phyloP scores from a whole-genome alignment of 2,329 filamentous ascomycete species.

The Periconia sp. region DNA sequence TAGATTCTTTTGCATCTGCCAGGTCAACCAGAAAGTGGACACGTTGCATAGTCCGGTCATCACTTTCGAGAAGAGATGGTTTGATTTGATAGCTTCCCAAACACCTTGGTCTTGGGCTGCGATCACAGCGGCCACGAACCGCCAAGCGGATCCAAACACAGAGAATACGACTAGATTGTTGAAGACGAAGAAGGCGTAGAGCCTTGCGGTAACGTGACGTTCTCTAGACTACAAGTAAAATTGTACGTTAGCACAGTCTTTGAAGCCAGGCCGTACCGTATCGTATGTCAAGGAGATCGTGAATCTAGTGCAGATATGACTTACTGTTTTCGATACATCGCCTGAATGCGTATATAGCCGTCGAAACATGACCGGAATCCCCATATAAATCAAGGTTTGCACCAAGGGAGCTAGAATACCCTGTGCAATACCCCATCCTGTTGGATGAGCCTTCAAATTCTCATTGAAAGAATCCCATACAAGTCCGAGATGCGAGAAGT shows the following conservation, averaged over 20 bases:
- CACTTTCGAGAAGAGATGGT: slow-evolving; percentile 67
- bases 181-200: slow-evolving; percentile 97
- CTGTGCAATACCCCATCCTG: slow-evolving; percentile 84
- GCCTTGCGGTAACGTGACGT: slow-evolving; percentile 83
- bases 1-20: slow-evolving; percentile 88
- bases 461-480: slow-evolving; percentile 80
- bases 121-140: slow-evolving; percentile 73
- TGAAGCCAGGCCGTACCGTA: no score
- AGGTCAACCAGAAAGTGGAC: slow-evolving; percentile 87
- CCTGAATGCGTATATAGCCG: slow-evolving; percentile 82
- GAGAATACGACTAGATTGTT: slow-evolving; percentile 96
- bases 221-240: no score
- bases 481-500: slow-evolving; percentile 78
- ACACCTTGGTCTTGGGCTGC: slow-evolving; percentile 55
- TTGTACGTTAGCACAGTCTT: no score
- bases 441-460: slow-evolving; percentile 67
- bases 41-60: slow-evolving; percentile 80
- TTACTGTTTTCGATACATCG: slow-evolving; percentile 89
- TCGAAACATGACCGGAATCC: slow-evolving; percentile 88
- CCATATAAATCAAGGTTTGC: slow-evolving; percentile 83
- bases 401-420: slow-evolving; percentile 88
- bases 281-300: no score
- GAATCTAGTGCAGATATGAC: no score
- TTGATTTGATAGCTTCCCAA: slow-evolving; percentile 73
- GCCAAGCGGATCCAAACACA: slow-evolving; percentile 85